Percentiles rank a stretch among this genome's conserved stretches.
phyloP scores from a whole-genome alignment of 108 stramenopile species.

The Epithemia pelagica region DNA sequence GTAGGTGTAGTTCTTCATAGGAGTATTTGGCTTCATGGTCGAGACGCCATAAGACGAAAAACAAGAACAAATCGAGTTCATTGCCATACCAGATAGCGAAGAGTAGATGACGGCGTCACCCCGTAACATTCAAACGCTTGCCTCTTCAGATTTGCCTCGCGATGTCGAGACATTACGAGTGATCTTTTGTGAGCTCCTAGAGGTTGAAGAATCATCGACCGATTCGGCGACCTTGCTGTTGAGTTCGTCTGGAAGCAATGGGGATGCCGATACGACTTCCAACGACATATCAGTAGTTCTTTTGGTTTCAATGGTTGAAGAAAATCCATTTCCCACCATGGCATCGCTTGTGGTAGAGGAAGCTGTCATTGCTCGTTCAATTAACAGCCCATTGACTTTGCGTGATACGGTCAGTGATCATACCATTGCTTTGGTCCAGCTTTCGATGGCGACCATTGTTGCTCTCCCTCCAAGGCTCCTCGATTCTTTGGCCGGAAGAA shows the following conservation, averaged over 20 bases:
- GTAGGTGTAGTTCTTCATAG: no score
- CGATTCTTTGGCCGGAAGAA: background rate
- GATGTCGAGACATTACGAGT: background rate
- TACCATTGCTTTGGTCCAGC: background rate
- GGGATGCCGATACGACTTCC: background rate
- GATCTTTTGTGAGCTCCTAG: background rate
- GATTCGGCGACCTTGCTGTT: background rate
- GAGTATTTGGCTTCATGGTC: no score
- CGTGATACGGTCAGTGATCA: background rate
- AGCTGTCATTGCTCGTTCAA: background rate
- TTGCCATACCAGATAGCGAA: no score
- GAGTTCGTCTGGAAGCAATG: background rate
- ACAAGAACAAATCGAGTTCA: no score
- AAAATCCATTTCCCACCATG: background rate
- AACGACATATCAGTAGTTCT: background rate
- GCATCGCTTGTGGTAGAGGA: background rate
- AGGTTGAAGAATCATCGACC: background rate
- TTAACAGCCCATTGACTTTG: background rate
- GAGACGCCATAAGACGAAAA: no score
- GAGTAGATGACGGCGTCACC: no score
- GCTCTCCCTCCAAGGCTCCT: background rate
- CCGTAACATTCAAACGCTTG: background rate
- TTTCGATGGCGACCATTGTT: background rate
- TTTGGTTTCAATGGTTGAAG: background rate
- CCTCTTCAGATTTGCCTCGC: background rate